These are phyloP conservation scores for Lentinula aciculospora DNA, from an alignment of 768 basidiomycete genomes.

Conservation along the genomic window DNA sequence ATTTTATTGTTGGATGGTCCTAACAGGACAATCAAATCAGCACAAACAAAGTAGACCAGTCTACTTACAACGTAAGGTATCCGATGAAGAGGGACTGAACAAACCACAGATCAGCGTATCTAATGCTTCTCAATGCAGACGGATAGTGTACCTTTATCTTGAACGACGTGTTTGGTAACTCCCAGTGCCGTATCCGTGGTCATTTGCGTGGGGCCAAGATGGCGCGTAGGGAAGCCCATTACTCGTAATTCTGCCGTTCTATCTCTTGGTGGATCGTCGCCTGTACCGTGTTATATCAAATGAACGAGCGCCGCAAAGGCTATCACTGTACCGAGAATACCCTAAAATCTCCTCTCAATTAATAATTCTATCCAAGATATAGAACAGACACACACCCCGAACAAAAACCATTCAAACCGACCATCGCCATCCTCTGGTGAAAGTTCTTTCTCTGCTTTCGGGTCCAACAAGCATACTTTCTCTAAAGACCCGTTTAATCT, in stretches of 20 bases:
- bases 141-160: constrained; percentile 51
- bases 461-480: constrained; percentile 90
- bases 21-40: constrained; percentile 20
- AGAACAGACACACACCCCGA: constrained; percentile 56
- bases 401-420: constrained; percentile 83
- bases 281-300: constrained; percentile 33
- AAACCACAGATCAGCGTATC: neutral
- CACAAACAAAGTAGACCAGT: neutral
- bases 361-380: neutral
- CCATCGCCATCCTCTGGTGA: constrained; percentile 73
- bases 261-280: constrained; percentile 95
- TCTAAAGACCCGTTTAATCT: constrained; percentile 31
- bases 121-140: neutral
- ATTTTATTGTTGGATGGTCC: constrained; percentile 87
- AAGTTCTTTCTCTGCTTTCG: constrained; percentile 67
- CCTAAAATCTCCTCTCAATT: constrained; percentile 25
- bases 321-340: constrained; percentile 46
- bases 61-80: constrained; percentile 67
- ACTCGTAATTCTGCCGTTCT: constrained; percentile 84
- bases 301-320: neutral
- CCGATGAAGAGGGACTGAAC: constrained; percentile 52
- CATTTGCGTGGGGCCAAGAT: constrained; percentile 90
- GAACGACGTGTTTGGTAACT: constrained; percentile 79
- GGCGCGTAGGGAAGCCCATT: constrained; percentile 82
- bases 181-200: constrained; percentile 96